These are phyloP conservation scores for Colletotrichum destructivum DNA, from an alignment of 2,329 filamentous ascomycete genomes.

Conservation along the genomic window DNA sequence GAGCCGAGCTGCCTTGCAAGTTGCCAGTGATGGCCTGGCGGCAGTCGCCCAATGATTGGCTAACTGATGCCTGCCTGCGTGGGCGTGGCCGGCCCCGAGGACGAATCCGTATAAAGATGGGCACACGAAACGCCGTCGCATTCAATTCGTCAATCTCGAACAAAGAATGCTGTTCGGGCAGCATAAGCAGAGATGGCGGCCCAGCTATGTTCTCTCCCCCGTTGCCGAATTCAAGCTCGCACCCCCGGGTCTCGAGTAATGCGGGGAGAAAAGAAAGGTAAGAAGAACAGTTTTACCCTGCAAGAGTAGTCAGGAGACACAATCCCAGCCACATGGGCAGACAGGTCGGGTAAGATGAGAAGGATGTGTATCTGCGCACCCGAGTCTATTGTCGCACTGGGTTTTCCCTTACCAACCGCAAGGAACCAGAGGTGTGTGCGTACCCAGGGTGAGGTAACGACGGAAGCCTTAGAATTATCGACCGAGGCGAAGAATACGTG, in stretches of 20 bases:
- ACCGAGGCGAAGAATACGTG: background rate
- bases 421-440: background rate
- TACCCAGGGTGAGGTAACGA: background rate
- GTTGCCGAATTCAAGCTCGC: background rate
- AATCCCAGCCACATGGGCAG: background rate
- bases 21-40: background rate
- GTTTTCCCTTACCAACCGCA: too few species aligned
- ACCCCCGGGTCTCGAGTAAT: background rate
- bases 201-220: background rate
- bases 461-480: background rate
- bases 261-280: background rate
- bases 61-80: background rate
- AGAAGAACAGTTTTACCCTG: background rate
- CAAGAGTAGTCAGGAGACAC: background rate
- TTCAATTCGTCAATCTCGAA: background rate
- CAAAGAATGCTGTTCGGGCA: background rate
- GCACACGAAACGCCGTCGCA: background rate
- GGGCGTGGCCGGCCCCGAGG: background rate
- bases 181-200: background rate
- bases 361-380: background rate
- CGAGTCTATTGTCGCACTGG: too few species aligned
- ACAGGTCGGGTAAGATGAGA: background rate
- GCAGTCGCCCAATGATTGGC: background rate
- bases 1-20: background rate
- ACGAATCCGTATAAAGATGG: background rate